Percentiles rank a stretch among this genome's conserved stretches.
Evolutionary conservation across 345 rosid genomes (phyloP).

Genomic region (Luvunga scandens): DNA sequence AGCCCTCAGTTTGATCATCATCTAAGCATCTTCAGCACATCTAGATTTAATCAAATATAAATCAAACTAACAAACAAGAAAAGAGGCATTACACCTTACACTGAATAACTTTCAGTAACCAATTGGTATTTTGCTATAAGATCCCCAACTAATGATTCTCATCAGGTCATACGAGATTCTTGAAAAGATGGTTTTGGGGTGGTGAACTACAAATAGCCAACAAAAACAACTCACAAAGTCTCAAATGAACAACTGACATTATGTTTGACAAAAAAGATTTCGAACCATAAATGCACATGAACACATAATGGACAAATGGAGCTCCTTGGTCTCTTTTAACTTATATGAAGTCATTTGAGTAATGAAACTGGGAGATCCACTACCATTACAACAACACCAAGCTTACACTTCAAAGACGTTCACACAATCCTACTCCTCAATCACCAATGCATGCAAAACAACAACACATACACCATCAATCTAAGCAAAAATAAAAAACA

Average conservation of each 20-base stretch:
- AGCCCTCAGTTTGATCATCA: background rate
- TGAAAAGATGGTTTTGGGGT: background rate
- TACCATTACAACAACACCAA: background rate
- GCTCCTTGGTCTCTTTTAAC: background rate
- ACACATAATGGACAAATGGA: background rate
- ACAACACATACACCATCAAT: background rate
- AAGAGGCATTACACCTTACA: background rate
- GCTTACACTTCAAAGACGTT: background rate
- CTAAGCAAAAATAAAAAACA: constrained; percentile 1
- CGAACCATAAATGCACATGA: background rate
- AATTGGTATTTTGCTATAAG: background rate
- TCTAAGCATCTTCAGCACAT: background rate
- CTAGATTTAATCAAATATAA: background rate
- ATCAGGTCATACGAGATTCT: background rate
- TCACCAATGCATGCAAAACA: background rate
- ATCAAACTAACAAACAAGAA: background rate
- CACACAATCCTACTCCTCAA: background rate
- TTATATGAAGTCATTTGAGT: background rate
- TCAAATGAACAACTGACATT: background rate
- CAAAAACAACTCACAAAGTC: background rate
- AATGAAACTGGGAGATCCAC: background rate
- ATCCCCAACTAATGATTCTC: background rate
- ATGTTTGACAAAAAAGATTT: no score
- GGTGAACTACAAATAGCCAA: background rate
- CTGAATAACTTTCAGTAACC: background rate